Conservation (phyloP, 2,329 filamentous ascomycete species). For the Diaporthe ampelina region DNA sequence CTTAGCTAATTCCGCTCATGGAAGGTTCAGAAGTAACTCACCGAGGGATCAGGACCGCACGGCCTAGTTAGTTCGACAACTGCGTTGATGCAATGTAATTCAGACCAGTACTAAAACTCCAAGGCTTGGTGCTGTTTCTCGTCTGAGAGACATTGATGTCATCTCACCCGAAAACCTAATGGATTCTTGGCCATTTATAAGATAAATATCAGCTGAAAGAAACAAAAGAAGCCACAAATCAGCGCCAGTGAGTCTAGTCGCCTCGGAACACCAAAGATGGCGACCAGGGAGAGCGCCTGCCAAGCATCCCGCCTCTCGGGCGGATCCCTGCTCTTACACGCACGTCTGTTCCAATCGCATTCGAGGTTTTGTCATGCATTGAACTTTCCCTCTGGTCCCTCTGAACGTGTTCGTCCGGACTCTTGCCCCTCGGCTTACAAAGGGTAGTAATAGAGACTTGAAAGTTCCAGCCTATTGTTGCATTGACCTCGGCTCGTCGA, state of each 20-base stretch:
- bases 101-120: neutral
- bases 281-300: neutral
- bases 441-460: neutral
- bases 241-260: no score
- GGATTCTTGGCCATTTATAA: no score
- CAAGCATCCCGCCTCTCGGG: neutral
- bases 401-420: neutral
- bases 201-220: neutral
- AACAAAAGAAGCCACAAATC: no score
- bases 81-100: neutral
- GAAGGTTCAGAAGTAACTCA: no score
- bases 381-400: neutral
- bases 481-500: conserved; percentile 18
- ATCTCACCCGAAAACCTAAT: no score
- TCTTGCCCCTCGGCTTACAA: neutral
- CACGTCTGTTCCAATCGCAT: conserved; percentile 15
- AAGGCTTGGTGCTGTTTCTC: neutral
- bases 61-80: no score
- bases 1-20: no score
- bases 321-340: neutral
- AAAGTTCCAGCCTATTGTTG: neutral
- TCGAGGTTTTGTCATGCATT: neutral
- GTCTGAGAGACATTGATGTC: neutral
- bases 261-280: neutral
- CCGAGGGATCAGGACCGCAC: no score